Base-by-base conservation (phyloP, 257 asterid genomes). In the Knoxia roxburghii region DNA sequence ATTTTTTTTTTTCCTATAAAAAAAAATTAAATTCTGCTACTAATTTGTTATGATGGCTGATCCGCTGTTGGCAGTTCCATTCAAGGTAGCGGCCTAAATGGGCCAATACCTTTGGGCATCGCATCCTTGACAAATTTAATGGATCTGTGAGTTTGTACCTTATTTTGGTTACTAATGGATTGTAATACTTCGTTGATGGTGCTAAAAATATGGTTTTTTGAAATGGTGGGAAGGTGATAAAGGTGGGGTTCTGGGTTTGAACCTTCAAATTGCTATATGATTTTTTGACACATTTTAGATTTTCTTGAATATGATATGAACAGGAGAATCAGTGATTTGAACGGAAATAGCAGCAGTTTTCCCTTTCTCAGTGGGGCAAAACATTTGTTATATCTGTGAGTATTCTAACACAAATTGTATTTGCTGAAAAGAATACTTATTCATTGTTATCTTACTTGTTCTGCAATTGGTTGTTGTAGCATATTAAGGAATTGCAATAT, bases 401-500 rank as follows among this genome's bases (percentile, higher is more conserved):
- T 74, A 30, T 45, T 4, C 20, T 21, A 35, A 58, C 62, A 17
- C n/a, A n/a, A n/a, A n/a, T 35, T 62, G n/a, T n/a, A 4, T 59
- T 39, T 9, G 37, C 57, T 13, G 64, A 13, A n/a, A 7, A 58
- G 32, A 1, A 59, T 10, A 49, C 45, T 12, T 4, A 20, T 63
- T 26, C 60, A 33, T 64, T 54, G 9, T n/a, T n/a, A n/a, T 48
- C 23, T 72, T 56, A 77, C 11, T 53, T 63, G 37, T 35, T 64
- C 17, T 40, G 63, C 39, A 54, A 11, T 70, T 70, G n/a, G n/a
- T 46, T 55, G 59, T 37, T 73, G 73, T 83, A 89, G 96, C 77
- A 83, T 89, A 66, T 35, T 89, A 78, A 83, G 95, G 78, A 85
- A 89, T 55, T 89, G 95, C 87, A 86, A 85, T 32, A 82, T 89